Evolutionary conservation across 192 early-diverging fungal species (phyloP).

Genomic region (Powellomyces hirtus): DNA sequence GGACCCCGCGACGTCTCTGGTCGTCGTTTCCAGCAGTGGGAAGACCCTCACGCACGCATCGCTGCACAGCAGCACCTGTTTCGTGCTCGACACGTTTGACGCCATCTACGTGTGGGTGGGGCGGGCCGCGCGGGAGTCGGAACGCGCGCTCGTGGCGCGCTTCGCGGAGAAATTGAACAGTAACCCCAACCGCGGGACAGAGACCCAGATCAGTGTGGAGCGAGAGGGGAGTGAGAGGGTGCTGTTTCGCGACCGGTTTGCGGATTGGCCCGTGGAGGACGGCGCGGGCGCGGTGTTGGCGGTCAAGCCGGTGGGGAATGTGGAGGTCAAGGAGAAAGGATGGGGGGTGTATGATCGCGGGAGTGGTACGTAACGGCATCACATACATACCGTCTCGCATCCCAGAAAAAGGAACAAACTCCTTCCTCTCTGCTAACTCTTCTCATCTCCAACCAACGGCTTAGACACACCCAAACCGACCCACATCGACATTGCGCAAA

Average conservation of each 20-base stretch:
- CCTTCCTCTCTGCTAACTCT: too few relatives aligned
- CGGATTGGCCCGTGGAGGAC: slow-evolving; percentile 31
- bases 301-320: slow-evolving; percentile 23
- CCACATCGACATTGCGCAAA: not conserved
- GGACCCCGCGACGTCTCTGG: not conserved
- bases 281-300: slow-evolving; percentile 21
- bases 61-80: slow-evolving; percentile 18
- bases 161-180: slow-evolving; percentile 19
- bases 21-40: slow-evolving; percentile 3
- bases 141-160: not conserved
- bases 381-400: too few relatives aligned
- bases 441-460: too few relatives aligned
- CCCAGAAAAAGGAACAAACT: too few relatives aligned
- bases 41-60: slow-evolving; percentile 16
- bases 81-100: slow-evolving; percentile 27
- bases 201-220: slow-evolving; percentile 10
- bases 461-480: not conserved
- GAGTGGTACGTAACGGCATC: too few relatives aligned
- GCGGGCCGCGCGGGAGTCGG: slow-evolving; percentile 16
- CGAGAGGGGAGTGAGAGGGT: slow-evolving; percentile 31
- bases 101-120: slow-evolving; percentile 35
- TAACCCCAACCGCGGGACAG: not conserved
- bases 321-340: slow-evolving; percentile 33
- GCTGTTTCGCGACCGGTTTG: slow-evolving; percentile 36
- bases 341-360: slow-evolving; percentile 35